phyloP scores from a whole-genome alignment of 1,139 yeast species.

The Zygoascus sp. region DNA sequence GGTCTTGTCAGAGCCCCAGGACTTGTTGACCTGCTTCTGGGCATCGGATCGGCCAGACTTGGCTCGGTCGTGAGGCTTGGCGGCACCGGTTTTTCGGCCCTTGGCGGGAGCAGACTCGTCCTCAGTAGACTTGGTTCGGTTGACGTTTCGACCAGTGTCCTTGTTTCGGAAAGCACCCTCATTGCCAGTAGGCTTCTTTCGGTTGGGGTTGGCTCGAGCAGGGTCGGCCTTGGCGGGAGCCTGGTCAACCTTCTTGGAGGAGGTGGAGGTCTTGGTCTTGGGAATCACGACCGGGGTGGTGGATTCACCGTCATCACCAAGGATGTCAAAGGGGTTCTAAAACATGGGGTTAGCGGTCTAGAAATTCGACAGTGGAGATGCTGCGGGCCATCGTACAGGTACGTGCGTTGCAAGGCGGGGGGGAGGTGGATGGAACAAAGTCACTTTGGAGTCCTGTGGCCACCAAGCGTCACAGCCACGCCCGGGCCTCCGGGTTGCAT shows the following conservation, averaged over 20 bases:
- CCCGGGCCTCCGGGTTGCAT: too few relatives aligned
- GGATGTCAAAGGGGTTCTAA: conserved; percentile 32
- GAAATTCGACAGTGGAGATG: background rate
- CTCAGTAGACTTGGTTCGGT: conserved; percentile 46
- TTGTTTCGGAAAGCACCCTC: conserved; percentile 84
- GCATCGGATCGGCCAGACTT: conserved; percentile 79
- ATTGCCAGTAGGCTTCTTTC: conserved; percentile 64
- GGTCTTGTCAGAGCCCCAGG: conserved; percentile 73
- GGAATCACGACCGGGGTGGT: conserved; percentile 71
- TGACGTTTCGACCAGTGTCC: conserved; percentile 57
- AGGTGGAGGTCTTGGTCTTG: conserved; percentile 71
- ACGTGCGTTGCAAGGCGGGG: too few relatives aligned
- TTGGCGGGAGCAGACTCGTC: conserved; percentile 30
- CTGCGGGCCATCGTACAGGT: too few relatives aligned
- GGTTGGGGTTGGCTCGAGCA: conserved; percentile 34
- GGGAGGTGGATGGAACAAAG: too few relatives aligned
- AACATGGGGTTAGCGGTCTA: background rate
- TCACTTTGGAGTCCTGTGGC: too few relatives aligned
- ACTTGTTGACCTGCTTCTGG: conserved; percentile 75
- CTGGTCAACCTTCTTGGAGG: conserved; percentile 83
- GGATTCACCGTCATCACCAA: conserved; percentile 78
- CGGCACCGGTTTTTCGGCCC: conserved; percentile 41
- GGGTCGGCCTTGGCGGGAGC: conserved; percentile 73
- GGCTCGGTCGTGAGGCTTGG: conserved; percentile 61
- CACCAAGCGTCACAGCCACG: too few relatives aligned